A percentile compares a stretch with the other conserved stretches of the same genome.
Conservation (phyloP, 345 rosid genomes). For the Acer negundo region DNA sequence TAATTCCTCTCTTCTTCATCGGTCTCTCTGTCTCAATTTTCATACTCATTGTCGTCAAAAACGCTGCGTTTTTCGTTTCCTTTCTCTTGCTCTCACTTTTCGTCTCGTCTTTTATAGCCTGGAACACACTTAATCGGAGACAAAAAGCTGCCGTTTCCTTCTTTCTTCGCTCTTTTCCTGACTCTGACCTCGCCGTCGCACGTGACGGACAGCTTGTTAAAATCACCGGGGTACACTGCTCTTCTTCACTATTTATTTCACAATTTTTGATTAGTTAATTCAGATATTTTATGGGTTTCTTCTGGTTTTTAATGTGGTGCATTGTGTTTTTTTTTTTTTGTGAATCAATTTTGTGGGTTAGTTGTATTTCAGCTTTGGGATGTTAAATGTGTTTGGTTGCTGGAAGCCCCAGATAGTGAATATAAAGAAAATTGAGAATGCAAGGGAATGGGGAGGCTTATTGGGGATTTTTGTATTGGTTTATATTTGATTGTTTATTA, state of each 20-base stretch:
- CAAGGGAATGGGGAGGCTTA: neutral
- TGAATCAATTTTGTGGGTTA: neutral
- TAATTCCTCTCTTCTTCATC: slow-evolving; percentile 30
- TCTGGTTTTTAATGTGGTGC: slow-evolving; percentile 5
- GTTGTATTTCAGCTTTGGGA: too few relatives aligned
- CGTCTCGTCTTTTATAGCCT: slow-evolving; percentile 37
- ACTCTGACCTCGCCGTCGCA: slow-evolving; percentile 49
- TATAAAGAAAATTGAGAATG: neutral
- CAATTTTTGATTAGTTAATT: neutral
- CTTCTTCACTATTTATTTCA: neutral
- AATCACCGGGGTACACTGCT: slow-evolving; percentile 46
- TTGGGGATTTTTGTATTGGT: neutral
- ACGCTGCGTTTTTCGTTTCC: slow-evolving; percentile 39
- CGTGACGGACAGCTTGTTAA: slow-evolving; percentile 55
- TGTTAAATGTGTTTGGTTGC: neutral
- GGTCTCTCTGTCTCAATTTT: slow-evolving; percentile 44
- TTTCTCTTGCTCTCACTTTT: slow-evolving; percentile 36
- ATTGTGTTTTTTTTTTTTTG: slow-evolving; percentile 1
- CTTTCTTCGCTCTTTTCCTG: slow-evolving; percentile 46
- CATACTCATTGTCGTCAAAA: slow-evolving; percentile 48
- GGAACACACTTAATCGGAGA: slow-evolving; percentile 41
- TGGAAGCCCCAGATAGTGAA: neutral
- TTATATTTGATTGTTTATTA: neutral
- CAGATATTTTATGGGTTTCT: slow-evolving; percentile 16
- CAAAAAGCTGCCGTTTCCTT: slow-evolving; percentile 32